Conservation (phyloP, 768 basidiomycete species). For the Pisolithus orientalis region DNA sequence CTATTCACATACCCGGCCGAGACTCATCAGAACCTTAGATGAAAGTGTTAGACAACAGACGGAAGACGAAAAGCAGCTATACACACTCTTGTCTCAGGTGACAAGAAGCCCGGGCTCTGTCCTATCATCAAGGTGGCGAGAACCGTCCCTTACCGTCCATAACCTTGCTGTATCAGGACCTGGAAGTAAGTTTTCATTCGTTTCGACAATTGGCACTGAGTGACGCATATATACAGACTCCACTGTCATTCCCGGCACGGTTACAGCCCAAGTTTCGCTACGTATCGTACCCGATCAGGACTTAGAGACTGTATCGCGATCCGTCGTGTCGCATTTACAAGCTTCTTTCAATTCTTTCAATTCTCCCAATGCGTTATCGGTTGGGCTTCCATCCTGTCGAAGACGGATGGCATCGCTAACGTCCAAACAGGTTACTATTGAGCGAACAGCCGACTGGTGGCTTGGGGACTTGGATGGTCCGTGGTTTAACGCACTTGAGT, state of each 20-base stretch:
- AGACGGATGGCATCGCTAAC: background rate
- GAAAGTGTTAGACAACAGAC: slow-evolving; percentile 69
- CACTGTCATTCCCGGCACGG: slow-evolving; percentile 83
- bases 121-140: slow-evolving; percentile 77
- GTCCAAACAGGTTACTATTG: slow-evolving; percentile 56
- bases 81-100: slow-evolving; percentile 61
- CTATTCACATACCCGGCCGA: background rate
- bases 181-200: slow-evolving; percentile 44
- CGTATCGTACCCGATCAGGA: slow-evolving; percentile 95
- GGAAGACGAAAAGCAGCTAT: slow-evolving; percentile 59
- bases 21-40: slow-evolving; percentile 37
- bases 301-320: slow-evolving; percentile 57
- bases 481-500: slow-evolving; percentile 84
- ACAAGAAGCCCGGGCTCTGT: slow-evolving; percentile 62
- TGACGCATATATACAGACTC: slow-evolving; percentile 41
- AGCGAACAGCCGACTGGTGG: slow-evolving; percentile 95
- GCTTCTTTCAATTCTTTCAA: slow-evolving; percentile 50
- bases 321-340: slow-evolving; percentile 54
- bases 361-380: slow-evolving; percentile 71
- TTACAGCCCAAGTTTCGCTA: slow-evolving; percentile 81
- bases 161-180: slow-evolving; percentile 79
- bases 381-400: slow-evolving; percentile 21
- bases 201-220: background rate
- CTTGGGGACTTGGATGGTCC: slow-evolving; percentile 78
- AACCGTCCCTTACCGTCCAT: slow-evolving; percentile 87